Percentiles rank a stretch among this genome's conserved stretches.
Evolutionary conservation across 2,329 filamentous ascomycete species (phyloP).

Genomic region (Thielaviopsis musarum): DNA sequence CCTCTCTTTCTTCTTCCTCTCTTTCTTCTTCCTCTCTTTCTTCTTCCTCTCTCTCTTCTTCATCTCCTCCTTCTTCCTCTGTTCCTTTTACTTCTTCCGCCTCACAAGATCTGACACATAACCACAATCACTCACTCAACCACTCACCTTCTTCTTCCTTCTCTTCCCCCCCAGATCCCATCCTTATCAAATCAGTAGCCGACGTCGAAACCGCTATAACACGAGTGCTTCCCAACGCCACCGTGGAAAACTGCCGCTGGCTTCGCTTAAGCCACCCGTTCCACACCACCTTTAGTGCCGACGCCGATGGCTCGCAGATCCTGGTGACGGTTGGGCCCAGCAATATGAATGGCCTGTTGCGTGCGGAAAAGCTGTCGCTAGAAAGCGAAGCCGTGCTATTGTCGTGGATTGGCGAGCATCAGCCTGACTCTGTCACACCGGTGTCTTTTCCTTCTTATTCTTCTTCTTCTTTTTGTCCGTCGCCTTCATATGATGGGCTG

Average conservation of each 20-base stretch:
- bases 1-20: background rate
- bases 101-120: too few species aligned
- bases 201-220: slow-evolving; percentile 20
- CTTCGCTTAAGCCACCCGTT: slow-evolving; percentile 10
- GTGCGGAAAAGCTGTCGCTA: slow-evolving; percentile 5
- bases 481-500: background rate
- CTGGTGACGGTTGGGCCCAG: slow-evolving; percentile 10
- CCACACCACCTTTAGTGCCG: slow-evolving; percentile 8
- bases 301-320: slow-evolving; percentile 7
- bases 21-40: background rate
- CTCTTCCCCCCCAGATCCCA: background rate
- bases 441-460: background rate
- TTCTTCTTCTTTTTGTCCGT: background rate
- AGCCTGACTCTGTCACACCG: background rate
- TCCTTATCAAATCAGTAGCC: slow-evolving; percentile 10
- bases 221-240: slow-evolving; percentile 18
- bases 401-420: slow-evolving; percentile 9
- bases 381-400: slow-evolving; percentile 9
- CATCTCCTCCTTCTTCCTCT: background rate
- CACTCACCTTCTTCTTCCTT: background rate
- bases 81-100: background rate
- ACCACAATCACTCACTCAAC: too few species aligned
- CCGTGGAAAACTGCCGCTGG: slow-evolving; percentile 17
- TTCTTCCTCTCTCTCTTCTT: background rate
- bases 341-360: slow-evolving; percentile 8